phyloP scores from a whole-genome alignment of 139 green algal genomes.

The Marvania coccoides region DNA sequence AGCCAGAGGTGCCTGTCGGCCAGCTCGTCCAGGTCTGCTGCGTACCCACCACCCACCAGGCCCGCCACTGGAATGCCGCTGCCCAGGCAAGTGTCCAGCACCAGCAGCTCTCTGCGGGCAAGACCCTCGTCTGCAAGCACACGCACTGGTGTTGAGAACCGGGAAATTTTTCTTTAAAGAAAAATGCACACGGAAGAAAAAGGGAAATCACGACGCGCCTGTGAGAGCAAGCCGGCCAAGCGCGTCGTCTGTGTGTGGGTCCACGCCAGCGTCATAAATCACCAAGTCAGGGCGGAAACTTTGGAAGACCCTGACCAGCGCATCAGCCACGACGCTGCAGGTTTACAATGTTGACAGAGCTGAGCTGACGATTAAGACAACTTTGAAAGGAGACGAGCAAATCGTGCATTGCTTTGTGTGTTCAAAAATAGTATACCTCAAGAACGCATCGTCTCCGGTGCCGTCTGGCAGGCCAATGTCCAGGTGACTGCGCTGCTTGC shows the following conservation, averaged over 20 bases:
- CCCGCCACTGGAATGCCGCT: conserved; percentile 51
- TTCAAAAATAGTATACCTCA: no score
- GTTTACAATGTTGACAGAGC: background rate
- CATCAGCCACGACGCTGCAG: conserved; percentile 18
- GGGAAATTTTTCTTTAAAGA: no score
- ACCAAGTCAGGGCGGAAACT: conserved; percentile 67
- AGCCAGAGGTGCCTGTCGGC: conserved; percentile 56
- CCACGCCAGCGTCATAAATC: conserved; percentile 83
- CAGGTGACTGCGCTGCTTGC: conserved; percentile 63
- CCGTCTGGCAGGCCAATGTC: conserved; percentile 70
- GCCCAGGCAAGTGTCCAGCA: conserved; percentile 33
- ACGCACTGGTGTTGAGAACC: no score
- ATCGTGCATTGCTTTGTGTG: background rate
- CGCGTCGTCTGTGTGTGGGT: conserved; percentile 59
- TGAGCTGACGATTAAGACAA: background rate
- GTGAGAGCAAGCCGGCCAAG: conserved; percentile 63
- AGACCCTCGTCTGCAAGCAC: conserved; percentile 71
- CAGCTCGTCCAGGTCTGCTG: conserved; percentile 49
- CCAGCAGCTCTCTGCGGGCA: conserved; percentile 61
- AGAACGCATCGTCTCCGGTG: conserved; percentile 50
- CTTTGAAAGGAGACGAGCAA: background rate
- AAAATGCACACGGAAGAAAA: no score
- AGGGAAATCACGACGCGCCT: no score
- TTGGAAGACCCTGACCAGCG: conserved; percentile 41
- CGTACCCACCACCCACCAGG: conserved; percentile 69